Evolutionary conservation across 2,329 filamentous ascomycete genomes (phyloP), one percentile per base, ranked within the genome.

Genomic region (Botrytis elliptica): DNA sequence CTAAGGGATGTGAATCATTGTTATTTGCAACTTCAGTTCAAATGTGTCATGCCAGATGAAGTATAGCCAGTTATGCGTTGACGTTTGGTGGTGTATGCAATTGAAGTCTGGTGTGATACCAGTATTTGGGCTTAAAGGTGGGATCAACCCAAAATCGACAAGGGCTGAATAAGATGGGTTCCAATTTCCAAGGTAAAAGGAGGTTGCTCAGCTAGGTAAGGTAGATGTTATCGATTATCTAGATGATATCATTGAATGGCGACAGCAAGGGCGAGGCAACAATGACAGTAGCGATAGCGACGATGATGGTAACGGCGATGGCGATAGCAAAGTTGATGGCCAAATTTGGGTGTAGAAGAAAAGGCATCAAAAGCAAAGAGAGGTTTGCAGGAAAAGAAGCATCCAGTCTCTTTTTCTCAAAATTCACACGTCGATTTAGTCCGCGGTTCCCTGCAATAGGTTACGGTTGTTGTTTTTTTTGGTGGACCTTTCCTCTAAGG

Each of bases 81-180:
- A 67, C 22, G 65, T 55, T 40, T 40, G 46, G 36, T 22, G 42
- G 46, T 40, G 36, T 42, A 20, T 55, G 16, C 36, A 42, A 29
- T 55, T 33, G 64, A 40, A 52, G 65, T 67, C 46, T 55, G 16
- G 6, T 66, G 29, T 66, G 49, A 36, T 68, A 42, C 36, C 66
- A n/a, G 38, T 29, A 40, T 36, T 6, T 36, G 29, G 16, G 36
- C 7, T 38, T 20, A 6, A 12, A 40, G 33, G 65, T 40, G 33
- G 36, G 46, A 52, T 55, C 29, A n/a, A 29, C 14, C 46, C 36
- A 55, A 46, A 46, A 67, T 67, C 38, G 65, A 55, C 29, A 67
- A 67, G 38, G 25, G 65, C 65, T 67, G 46, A 40, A 55, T 55
- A 55, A 67, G 33, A 67, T 63, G n/a, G 40, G 18, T 29, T 29